Evolutionary conservation across 345 rosid species (phyloP), one percentile per base, ranked within the genome.

Genomic region (Triadica sebifera): DNA sequence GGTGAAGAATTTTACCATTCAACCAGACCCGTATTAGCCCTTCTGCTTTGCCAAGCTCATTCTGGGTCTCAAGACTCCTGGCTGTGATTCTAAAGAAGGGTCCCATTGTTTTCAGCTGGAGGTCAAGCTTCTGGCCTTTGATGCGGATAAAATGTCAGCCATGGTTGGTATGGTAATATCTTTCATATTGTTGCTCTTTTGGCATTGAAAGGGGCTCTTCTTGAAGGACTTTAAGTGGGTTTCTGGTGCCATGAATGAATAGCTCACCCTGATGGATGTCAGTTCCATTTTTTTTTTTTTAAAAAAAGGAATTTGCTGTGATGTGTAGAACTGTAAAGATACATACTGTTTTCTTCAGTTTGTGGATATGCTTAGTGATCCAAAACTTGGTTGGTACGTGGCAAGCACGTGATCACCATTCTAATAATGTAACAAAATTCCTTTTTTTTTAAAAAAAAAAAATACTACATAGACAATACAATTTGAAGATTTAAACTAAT

Each of bases 11-110:
- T 79, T 82, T 89, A 34, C 98, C 96, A 20, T 85, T 83, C 15
- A 88, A 81, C 97, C 95, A 94, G 20, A 92, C 85, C 81, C 97
- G 80, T 60, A 89, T 75, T 22, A 91, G 73, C 71, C 96, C 92
- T 64, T 88, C 95, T 9, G 94, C 94, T 80, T 91, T 65, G 61
- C 95, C 97, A 3, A 92, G 84, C 86, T 92, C 97, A 17, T 55
- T 65, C 19, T 77, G 67, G 19, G 91, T 88, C 22, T 81, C 88
- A 71, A 85, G 62, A 85, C 83, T 87, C 69, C 62, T 85, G n/a
- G 93, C 97, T 4, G 95, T 88, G 81, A 91, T 85, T 75, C 91
- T 86, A 77, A 90, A 94, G 53, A 90, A 88, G 82, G 97, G 97
- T 71, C 97, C 97, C 25, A 87, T 77, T 38, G 84, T 87, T 52